Percentiles rank a stretch among this genome's conserved stretches.
Evolutionary conservation across 805 yeast species (phyloP).

Genomic region (Grigorovia transvaalensis): DNA sequence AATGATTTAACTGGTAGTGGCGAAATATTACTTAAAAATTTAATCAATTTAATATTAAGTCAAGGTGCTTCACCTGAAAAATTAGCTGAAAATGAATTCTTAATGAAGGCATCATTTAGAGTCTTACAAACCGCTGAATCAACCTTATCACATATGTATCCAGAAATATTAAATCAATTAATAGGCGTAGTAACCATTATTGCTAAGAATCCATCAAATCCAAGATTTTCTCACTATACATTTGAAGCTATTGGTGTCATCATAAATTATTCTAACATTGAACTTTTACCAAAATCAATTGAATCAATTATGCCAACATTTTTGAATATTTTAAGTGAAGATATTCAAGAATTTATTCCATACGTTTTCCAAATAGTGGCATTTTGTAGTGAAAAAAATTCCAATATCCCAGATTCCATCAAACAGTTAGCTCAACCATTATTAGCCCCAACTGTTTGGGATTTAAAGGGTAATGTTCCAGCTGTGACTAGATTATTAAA

Average conservation of each 20-base stretch:
- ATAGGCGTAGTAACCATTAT: constrained; percentile 60
- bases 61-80: constrained; percentile 69
- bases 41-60: constrained; percentile 56
- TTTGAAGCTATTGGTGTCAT: constrained; percentile 82
- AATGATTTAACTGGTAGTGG: constrained; percentile 57
- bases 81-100: constrained; percentile 86
- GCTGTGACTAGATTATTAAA: constrained; percentile 75
- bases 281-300: constrained; percentile 25
- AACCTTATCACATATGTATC: constrained; percentile 37
- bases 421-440: constrained; percentile 67
- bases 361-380: constrained; percentile 88
- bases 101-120: constrained; percentile 83
- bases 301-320: constrained; percentile 54
- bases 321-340: constrained; percentile 59
- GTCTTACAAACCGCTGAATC: constrained; percentile 66
- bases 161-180: constrained; percentile 50
- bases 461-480: constrained; percentile 83
- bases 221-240: constrained; percentile 80
- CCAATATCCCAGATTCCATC: constrained; percentile 53
- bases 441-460: constrained; percentile 90
- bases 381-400: constrained; percentile 48
- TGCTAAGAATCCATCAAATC: constrained; percentile 87
- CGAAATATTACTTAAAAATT: constrained; percentile 48
- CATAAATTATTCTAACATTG: constrained; percentile 39
- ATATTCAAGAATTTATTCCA: constrained; percentile 89